Evolutionary conservation across 768 basidiomycete genomes (phyloP), one percentile per base, ranked within the genome.

Genomic region (Lactarius sanguifluus): DNA sequence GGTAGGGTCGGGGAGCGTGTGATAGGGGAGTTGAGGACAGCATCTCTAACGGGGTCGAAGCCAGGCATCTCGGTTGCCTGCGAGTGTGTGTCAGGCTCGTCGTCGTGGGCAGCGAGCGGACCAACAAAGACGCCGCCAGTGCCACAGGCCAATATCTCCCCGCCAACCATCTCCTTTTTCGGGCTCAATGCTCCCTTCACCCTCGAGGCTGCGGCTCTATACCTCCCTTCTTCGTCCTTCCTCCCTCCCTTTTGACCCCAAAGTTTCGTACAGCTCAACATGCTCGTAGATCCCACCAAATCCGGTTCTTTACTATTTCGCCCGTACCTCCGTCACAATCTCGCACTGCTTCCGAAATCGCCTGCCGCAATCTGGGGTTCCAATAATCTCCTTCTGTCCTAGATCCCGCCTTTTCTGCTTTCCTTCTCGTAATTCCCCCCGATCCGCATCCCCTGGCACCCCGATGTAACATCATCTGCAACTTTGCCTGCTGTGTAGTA

Each of bases 21-120:
- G 72, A 86, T 76, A 36, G 90, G 90, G 52, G 89, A 90, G 77
- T 90, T 90, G 72, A 90, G 84, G 73, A 91, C 89, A 68, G 91
- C 91, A 82, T 92, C 91, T 76, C 91, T 85, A 68, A 93, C 90
- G 72, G 91, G 90, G 82, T 92, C 91, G 82, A 92, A 91, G 65
- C 84, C 84, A 71, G 90, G 87, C 87, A 88, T 87, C 23, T 62
- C 57, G 40, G 57, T 62, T 16, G 50, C 43, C 23, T 66, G 65
- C 50, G 41, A 47, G 57, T 41, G 32, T 57, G 57, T 34, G 41
- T 58, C 15, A 34, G 12, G 57, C 56, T 59, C 66, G 43, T 62
- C 66, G 62, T 62, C 66, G 61, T 58, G 25, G 30, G 59, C 59
- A 47, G 62, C 69, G 61, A 59, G 58, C 64, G 57, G 60, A 41